phyloP scores from a whole-genome alignment of 2,329 filamentous ascomycete genomes.

The Trichoderma harzianum region DNA sequence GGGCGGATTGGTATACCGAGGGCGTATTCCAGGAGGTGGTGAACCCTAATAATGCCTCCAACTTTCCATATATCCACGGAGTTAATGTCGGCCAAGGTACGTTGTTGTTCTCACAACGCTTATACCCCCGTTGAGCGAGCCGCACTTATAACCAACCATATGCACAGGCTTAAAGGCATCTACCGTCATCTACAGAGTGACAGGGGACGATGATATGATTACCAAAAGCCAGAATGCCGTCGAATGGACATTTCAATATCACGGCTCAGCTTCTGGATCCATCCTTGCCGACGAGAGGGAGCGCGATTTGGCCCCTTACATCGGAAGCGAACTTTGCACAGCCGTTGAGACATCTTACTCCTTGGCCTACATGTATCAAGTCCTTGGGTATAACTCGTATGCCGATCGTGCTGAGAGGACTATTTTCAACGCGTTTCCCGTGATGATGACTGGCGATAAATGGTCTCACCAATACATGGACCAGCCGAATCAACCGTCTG shows the following conservation, averaged over 20 bases:
- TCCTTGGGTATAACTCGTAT: slow-evolving; percentile 34
- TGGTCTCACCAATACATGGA: slow-evolving; percentile 56
- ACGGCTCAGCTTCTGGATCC: slow-evolving; percentile 40
- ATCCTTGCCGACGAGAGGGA: slow-evolving; percentile 42
- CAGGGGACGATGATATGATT: slow-evolving; percentile 34
- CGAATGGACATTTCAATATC: slow-evolving; percentile 36
- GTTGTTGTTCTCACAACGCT: neutral
- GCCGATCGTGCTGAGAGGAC: slow-evolving; percentile 51
- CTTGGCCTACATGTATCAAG: slow-evolving; percentile 33
- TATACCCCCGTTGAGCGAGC: neutral
- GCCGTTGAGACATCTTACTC: slow-evolving; percentile 35
- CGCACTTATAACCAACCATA: neutral
- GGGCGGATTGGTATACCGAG: slow-evolving; percentile 29
- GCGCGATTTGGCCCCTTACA: slow-evolving; percentile 35
- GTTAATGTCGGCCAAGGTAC: slow-evolving; percentile 44
- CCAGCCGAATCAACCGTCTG: slow-evolving; percentile 52
- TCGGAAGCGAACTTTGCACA: slow-evolving; percentile 37
- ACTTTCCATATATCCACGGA: slow-evolving; percentile 37
- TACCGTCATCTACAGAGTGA: slow-evolving; percentile 40
- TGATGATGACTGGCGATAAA: slow-evolving; percentile 47
- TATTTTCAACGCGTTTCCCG: slow-evolving; percentile 55
- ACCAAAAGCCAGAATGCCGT: slow-evolving; percentile 37
- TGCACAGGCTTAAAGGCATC: slow-evolving; percentile 38
- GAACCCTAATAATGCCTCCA: slow-evolving; percentile 19
- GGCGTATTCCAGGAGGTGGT: slow-evolving; percentile 23